Conservation (phyloP, 2,329 filamentous ascomycete genomes). For the Mycogone perniciosa region DNA sequence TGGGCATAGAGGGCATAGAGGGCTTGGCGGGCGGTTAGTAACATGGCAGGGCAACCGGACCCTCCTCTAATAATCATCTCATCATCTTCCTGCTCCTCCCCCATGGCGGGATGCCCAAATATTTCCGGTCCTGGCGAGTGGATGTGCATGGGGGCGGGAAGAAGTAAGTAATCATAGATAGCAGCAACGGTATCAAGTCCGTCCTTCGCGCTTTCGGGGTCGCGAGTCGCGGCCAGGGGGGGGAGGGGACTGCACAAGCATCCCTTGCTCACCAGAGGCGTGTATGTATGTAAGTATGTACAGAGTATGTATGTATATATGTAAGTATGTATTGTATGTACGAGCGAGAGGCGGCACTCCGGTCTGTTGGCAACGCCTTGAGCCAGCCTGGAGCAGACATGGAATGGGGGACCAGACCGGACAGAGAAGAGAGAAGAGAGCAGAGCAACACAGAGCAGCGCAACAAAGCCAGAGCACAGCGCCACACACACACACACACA, state of each 20-base stretch:
- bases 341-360: neutral
- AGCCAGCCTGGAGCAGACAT: neutral
- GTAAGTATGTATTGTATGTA: neutral
- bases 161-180: neutral
- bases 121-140: too few relatives aligned
- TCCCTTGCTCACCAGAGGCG: slow-evolving; percentile 4
- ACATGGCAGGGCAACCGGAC: neutral
- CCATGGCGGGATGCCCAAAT: too few relatives aligned
- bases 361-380: too few relatives aligned
- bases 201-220: too few relatives aligned
- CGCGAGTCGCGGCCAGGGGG: too few relatives aligned
- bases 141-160: too few relatives aligned
- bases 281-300: neutral
- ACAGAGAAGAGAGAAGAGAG: too few relatives aligned
- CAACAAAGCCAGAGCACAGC: too few relatives aligned
- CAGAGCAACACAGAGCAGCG: too few relatives aligned
- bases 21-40: neutral
- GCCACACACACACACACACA: too few relatives aligned
- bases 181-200: neutral
- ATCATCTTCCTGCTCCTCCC: neutral
- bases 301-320: too few relatives aligned
- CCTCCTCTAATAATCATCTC: neutral
- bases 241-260: slow-evolving; percentile 1
- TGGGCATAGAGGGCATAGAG: neutral
- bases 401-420: neutral